Conservation (phyloP, 148 eudicot species). For the Fagopyrum esculentum region DNA sequence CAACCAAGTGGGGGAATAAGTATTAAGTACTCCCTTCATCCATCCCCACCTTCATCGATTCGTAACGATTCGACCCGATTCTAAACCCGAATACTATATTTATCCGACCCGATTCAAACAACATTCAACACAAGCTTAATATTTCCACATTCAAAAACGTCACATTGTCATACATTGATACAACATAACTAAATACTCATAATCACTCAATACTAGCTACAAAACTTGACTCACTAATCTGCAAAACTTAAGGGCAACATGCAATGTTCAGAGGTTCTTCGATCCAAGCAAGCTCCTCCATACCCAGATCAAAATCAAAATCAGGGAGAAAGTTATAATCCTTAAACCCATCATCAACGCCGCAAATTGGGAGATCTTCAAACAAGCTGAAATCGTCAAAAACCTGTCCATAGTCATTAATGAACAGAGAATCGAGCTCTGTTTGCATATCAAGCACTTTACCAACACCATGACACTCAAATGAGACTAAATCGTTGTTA, state of each 20-base stretch:
- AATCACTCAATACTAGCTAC: constrained; percentile 39
- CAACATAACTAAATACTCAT: not conserved
- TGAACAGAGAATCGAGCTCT: constrained; percentile 33
- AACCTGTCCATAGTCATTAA: constrained; percentile 29
- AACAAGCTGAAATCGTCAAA: constrained; percentile 30
- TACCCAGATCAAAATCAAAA: constrained; percentile 54
- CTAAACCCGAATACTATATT: too few species aligned
- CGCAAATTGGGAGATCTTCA: constrained; percentile 33
- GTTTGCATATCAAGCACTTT: constrained; percentile 39
- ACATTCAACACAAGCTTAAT: not conserved
- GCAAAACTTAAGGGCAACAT: constrained; percentile 86
- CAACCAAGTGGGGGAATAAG: not conserved
- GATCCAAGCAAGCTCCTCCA: constrained; percentile 46
- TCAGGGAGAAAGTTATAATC: constrained; percentile 44
- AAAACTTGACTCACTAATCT: constrained; percentile 32
- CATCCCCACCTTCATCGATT: not conserved
- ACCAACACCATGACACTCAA: constrained; percentile 21
- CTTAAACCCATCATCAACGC: constrained; percentile 18
- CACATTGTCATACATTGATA: not conserved
- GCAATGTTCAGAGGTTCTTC: constrained; percentile 59
- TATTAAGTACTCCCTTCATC: not conserved
- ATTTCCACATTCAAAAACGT: not conserved
- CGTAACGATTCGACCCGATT: too few species aligned
- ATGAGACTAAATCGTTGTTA: constrained; percentile 16
- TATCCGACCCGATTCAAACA: not conserved